Conservation (phyloP, 2,329 filamentous ascomycete genomes). For the Aspergillus pseudonomiae region DNA sequence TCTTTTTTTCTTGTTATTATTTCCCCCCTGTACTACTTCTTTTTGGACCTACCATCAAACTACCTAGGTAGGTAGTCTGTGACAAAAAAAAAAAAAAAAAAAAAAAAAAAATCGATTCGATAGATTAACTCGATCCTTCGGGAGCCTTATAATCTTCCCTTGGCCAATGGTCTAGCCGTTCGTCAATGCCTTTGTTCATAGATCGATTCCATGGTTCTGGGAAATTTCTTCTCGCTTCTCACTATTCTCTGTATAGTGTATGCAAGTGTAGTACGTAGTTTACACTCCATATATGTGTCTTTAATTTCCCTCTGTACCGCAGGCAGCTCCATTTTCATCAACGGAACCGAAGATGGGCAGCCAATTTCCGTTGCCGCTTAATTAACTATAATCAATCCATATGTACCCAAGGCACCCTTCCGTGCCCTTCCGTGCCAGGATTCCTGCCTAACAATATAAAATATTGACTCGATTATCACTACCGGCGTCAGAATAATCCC, state of each 20-base stretch:
- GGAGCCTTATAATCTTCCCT: neutral
- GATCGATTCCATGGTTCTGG: neutral
- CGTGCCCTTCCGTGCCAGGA: neutral
- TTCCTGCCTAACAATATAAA: neutral
- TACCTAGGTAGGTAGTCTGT: neutral
- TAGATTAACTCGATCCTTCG: neutral
- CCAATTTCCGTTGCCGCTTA: neutral
- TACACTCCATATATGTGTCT: neutral
- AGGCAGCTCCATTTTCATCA: neutral
- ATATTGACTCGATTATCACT: neutral
- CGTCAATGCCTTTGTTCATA: neutral
- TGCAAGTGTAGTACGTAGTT: neutral
- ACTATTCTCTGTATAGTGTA: neutral
- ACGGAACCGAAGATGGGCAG: neutral
- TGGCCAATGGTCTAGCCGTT: neutral
- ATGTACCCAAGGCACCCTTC: neutral
- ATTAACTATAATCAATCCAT: neutral
- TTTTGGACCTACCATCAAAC: neutral
- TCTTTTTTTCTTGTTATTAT: neutral
- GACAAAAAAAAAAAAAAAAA: too few relatives aligned
- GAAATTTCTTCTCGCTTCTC: neutral
- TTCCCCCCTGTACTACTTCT: neutral
- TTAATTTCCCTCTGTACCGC: neutral
- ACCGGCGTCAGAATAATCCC: neutral
- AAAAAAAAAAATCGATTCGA: neutral